A percentile compares a stretch with the other conserved stretches of the same genome.
Evolutionary conservation across 2,329 filamentous ascomycete species (phyloP).

Genomic region (Penicillium hordei): DNA sequence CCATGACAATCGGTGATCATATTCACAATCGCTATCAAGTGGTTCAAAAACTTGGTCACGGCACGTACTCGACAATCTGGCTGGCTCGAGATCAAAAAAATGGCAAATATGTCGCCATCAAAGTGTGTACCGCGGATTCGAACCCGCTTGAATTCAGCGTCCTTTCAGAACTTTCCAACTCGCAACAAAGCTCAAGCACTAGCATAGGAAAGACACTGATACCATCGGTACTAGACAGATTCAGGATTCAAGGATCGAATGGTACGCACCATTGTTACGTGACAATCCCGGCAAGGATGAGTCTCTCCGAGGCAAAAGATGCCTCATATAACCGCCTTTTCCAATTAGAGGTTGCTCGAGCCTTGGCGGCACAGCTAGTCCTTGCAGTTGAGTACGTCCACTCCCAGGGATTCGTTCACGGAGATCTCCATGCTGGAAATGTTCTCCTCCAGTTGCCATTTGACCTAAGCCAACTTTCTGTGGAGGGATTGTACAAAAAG

Average conservation of each 20-base stretch:
- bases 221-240: constrained; percentile 15
- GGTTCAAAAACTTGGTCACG: constrained; percentile 44
- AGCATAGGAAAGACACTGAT: constrained; percentile 9
- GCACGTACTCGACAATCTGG: constrained; percentile 38
- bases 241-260: constrained; percentile 17
- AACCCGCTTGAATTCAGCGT: constrained; percentile 19
- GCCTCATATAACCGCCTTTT: constrained; percentile 18
- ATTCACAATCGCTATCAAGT: constrained; percentile 39
- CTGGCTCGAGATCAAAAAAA: constrained; percentile 27
- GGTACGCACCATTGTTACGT: constrained; percentile 16
- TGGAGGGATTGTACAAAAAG: constrained; percentile 19
- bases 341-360: constrained; percentile 14
- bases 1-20: constrained; percentile 29
- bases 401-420: constrained; percentile 33
- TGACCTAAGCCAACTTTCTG: constrained; percentile 19
- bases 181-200: background rate
- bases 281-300: constrained; percentile 18
- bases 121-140: constrained; percentile 27
- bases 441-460: constrained; percentile 29
- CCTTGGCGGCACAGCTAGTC: constrained; percentile 16
- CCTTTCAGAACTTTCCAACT: constrained; percentile 6
- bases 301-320: constrained; percentile 17
- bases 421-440: constrained; percentile 41
- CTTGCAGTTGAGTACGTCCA: constrained; percentile 30
- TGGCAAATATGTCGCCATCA: constrained; percentile 29